These are phyloP conservation scores for Penicillium sp. DNA, from an alignment of 2,329 filamentous ascomycete species.

Conservation along the genomic window DNA sequence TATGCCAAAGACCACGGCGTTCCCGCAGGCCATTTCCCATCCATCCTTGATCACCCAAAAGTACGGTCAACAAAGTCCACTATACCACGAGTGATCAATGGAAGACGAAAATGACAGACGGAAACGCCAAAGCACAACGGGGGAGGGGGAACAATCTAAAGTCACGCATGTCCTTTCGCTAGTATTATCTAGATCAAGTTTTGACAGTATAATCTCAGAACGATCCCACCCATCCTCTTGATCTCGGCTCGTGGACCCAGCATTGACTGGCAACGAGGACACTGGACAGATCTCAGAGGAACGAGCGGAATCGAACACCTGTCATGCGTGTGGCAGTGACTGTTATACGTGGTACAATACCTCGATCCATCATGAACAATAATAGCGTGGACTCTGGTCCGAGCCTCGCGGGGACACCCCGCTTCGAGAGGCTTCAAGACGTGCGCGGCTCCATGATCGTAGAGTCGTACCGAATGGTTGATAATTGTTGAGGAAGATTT, in stretches of 20 bases:
- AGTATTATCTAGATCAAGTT: constrained; percentile 86
- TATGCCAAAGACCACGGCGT: constrained; percentile 19
- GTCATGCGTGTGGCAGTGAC: constrained; percentile 38
- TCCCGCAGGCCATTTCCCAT: constrained; percentile 3
- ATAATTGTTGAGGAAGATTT: neutral
- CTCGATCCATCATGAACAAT: constrained; percentile 36
- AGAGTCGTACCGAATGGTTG: constrained; percentile 15
- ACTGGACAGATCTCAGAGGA: constrained; percentile 1
- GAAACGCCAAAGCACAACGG: constrained; percentile 13
- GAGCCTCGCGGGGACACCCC: neutral
- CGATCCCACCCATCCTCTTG: constrained; percentile 23
- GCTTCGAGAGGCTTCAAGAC: constrained; percentile 11
- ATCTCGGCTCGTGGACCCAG: constrained; percentile 14
- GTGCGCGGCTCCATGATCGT: constrained; percentile 24
- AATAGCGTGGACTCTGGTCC: constrained; percentile 11
- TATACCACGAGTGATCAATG: neutral
- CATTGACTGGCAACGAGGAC: constrained; percentile 2
- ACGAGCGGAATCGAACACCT: constrained; percentile 33
- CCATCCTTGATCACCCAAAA: neutral
- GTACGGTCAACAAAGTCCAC: neutral
- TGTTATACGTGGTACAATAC: constrained; percentile 39
- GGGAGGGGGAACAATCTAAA: constrained; percentile 38
- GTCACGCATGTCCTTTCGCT: constrained; percentile 84
- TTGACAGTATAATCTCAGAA: constrained; percentile 72
- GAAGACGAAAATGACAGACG: constrained; percentile 6